These are phyloP conservation scores for Trametes versicolor DNA, from an alignment of 1,284 basidiomycete species.

Conservation along the genomic window DNA sequence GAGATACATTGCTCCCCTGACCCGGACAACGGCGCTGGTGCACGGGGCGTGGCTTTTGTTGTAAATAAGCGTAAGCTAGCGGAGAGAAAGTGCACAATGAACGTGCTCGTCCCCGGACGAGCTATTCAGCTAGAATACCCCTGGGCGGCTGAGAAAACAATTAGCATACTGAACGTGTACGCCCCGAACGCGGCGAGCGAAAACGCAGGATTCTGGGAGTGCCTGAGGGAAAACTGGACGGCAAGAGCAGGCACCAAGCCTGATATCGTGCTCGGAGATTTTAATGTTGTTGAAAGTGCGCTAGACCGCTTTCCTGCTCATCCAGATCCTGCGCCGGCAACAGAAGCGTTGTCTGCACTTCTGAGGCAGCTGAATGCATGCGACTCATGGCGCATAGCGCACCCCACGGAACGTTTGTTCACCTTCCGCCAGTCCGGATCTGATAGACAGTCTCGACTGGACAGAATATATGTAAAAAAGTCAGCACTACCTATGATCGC, in stretches of 20 bases:
- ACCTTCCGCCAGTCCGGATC: conserved; percentile 39
- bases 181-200: conserved; percentile 45
- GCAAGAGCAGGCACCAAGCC: conserved; percentile 35
- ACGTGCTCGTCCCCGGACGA: neutral
- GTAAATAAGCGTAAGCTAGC: conserved; percentile 41
- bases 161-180: conserved; percentile 47
- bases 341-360: conserved; percentile 1
- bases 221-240: conserved; percentile 23
- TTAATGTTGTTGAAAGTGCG: conserved; percentile 51
- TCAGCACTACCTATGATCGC: conserved; percentile 37
- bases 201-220: conserved; percentile 47
- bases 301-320: conserved; percentile 46
- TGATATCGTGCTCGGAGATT: conserved; percentile 51
- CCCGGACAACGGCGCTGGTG: neutral
- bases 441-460: conserved; percentile 44
- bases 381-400: conserved; percentile 48
- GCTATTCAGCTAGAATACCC: neutral
- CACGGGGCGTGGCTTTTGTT: conserved; percentile 33
- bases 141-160: conserved; percentile 31
- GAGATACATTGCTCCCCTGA: neutral
- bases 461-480: conserved; percentile 36
- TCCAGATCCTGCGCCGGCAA: conserved; percentile 26
- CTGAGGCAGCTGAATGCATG: conserved; percentile 25
- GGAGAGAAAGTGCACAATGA: neutral
- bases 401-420: conserved; percentile 41